Evolutionary conservation across 306 rosid genomes (phyloP).

Genomic region (Morella rubra): DNA sequence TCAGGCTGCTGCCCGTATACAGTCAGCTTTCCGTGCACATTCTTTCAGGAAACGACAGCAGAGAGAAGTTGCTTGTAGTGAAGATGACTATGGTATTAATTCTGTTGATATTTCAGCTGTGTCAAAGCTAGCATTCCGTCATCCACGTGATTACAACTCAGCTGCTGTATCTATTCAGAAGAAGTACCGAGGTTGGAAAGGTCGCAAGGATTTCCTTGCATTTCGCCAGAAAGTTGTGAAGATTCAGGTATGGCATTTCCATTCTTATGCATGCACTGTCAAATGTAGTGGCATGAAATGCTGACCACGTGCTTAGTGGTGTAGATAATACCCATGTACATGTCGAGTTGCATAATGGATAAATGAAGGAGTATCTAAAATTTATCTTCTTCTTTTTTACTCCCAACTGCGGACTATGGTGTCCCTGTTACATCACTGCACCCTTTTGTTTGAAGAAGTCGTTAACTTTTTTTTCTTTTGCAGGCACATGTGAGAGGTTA

Average conservation of each 20-base stretch:
- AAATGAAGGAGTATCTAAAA: neutral
- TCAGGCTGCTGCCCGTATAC: slow-evolving; percentile 92
- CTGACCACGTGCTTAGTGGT: neutral
- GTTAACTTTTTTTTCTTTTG: slow-evolving; percentile 20
- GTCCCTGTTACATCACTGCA: neutral
- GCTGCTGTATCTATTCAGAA: slow-evolving; percentile 96
- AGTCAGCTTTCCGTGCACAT: slow-evolving; percentile 86
- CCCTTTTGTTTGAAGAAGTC: neutral
- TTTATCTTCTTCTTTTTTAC: neutral
- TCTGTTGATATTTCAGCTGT: slow-evolving; percentile 48
- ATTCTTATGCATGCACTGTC: neutral
- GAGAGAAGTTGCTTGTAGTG: slow-evolving; percentile 41
- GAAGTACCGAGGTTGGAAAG: slow-evolving; percentile 88
- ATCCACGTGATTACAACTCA: slow-evolving; percentile 54
- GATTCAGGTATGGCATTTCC: slow-evolving; percentile 68
- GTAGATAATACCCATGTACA: neutral
- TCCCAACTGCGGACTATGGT: neutral
- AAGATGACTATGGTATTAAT: slow-evolving; percentile 47
- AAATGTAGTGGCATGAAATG: neutral
- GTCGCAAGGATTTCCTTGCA: slow-evolving; percentile 71
- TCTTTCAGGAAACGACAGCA: slow-evolving; percentile 63
- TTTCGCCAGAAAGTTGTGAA: slow-evolving; percentile 82
- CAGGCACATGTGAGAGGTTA: slow-evolving; percentile 95
- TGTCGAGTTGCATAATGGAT: neutral
- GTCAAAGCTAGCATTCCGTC: slow-evolving; percentile 61